These are phyloP conservation scores for Curvularia sp. DNA, from an alignment of 2,329 filamentous ascomycete genomes.

Conservation along the genomic window DNA sequence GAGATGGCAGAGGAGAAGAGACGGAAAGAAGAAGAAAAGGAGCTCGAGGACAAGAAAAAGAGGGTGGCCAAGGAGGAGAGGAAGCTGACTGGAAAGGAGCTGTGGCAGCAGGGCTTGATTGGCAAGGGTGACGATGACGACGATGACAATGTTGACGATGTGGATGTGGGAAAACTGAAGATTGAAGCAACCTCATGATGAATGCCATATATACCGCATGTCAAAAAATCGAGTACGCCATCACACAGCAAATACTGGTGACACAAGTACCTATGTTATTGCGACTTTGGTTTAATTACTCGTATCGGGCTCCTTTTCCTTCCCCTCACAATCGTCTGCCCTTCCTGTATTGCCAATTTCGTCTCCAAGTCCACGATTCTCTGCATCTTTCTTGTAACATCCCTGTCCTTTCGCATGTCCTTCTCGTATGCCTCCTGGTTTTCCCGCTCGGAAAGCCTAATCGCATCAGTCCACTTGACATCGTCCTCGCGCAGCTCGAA, in stretches of 20 bases:
- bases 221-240: conserved; percentile 21
- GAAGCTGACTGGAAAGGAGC: conserved; percentile 71
- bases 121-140: conserved; percentile 73
- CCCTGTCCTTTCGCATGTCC: conserved; percentile 38
- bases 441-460: conserved; percentile 27
- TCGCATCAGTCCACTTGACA: conserved; percentile 43
- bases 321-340: conserved; percentile 39
- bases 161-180: conserved; percentile 53
- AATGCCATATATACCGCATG: not conserved
- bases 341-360: conserved; percentile 53
- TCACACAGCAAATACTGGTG: not conserved
- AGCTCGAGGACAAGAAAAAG: conserved; percentile 67
- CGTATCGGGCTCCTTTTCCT: conserved; percentile 35
- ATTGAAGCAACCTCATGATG: conserved; percentile 55
- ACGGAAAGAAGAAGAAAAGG: conserved; percentile 69
- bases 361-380: conserved; percentile 59
- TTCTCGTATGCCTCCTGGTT: conserved; percentile 29
- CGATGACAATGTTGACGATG: conserved; percentile 65
- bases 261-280: not conserved
- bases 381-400: conserved; percentile 54
- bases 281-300: conserved; percentile 24
- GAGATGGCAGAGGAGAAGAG: conserved; percentile 80
- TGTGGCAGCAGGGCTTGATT: conserved; percentile 59
- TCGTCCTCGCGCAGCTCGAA: conserved; percentile 22
- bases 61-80: conserved; percentile 71